These are phyloP conservation scores for Lecanicillium sp. DNA, from an alignment of 2,329 filamentous ascomycete genomes.

Conservation along the genomic window DNA sequence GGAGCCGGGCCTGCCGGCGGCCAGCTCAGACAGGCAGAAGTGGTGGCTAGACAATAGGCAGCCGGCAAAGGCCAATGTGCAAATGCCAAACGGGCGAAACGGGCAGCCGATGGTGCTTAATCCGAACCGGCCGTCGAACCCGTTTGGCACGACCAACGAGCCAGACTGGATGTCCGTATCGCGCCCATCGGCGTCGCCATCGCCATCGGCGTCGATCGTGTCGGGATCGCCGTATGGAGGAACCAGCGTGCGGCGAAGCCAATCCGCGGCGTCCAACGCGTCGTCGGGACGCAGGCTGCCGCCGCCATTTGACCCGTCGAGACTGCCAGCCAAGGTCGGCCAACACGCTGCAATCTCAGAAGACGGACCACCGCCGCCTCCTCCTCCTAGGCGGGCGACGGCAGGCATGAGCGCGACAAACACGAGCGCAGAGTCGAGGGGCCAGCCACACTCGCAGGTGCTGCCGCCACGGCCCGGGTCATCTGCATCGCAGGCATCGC, in stretches of 20 bases:
- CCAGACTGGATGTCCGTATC: constrained; percentile 74
- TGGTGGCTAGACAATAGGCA: constrained; percentile 66
- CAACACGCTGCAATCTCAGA: constrained; percentile 33
- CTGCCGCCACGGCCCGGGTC: constrained; percentile 18
- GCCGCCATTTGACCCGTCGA: constrained; percentile 38
- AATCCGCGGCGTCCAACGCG: constrained; percentile 36
- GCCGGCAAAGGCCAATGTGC: constrained; percentile 64
- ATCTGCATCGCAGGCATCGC: constrained; percentile 25
- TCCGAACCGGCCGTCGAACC: constrained; percentile 67
- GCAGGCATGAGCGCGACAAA: constrained; percentile 10
- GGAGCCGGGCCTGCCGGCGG: constrained; percentile 64
- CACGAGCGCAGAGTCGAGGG: constrained; percentile 2
- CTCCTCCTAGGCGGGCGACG: constrained; percentile 34
- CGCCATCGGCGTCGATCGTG: constrained; percentile 46
- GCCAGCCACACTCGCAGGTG: constrained; percentile 15
- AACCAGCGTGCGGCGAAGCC: constrained; percentile 14
- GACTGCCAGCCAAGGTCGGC: constrained; percentile 38
- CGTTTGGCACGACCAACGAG: constrained; percentile 66
- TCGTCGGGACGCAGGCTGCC: constrained; percentile 39
- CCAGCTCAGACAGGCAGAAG: constrained; percentile 59
- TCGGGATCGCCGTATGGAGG: constrained; percentile 51
- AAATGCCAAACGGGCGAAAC: constrained; percentile 47
- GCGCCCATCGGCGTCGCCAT: constrained; percentile 36
- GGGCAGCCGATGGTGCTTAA: constrained; percentile 58
- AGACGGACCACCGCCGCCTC: constrained; percentile 35